These are phyloP conservation scores for Mycena capillaripes DNA, from an alignment of 768 basidiomycete genomes.

Conservation along the genomic window DNA sequence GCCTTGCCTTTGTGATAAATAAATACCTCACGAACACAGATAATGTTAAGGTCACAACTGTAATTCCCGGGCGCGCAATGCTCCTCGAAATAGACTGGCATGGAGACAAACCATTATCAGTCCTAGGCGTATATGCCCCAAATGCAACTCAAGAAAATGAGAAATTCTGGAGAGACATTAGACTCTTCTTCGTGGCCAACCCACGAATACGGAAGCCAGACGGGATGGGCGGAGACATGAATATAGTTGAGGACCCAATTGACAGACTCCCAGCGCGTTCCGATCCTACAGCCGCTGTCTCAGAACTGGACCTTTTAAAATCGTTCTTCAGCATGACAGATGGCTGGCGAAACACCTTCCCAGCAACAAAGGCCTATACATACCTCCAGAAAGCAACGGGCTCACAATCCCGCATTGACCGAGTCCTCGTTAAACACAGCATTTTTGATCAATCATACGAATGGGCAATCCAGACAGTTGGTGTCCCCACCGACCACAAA, in stretches of 20 bases:
- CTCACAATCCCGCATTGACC: conserved; percentile 50
- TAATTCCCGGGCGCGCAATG: background rate
- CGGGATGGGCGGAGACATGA: conserved; percentile 52
- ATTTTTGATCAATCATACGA: conserved; percentile 26
- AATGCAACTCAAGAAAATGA: background rate
- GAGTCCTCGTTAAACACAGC: conserved; percentile 47
- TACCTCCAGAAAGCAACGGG: conserved; percentile 25
- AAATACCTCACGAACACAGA: conserved; percentile 5
- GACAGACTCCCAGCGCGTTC: conserved; percentile 49
- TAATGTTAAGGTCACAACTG: background rate
- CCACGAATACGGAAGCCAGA: background rate
- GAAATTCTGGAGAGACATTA: background rate
- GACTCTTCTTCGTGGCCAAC: background rate
- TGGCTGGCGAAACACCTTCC: conserved; percentile 49
- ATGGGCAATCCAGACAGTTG: conserved; percentile 41
- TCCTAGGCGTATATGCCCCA: background rate
- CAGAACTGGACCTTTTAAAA: conserved; percentile 41
- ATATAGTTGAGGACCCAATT: conserved; percentile 54
- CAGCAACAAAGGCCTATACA: conserved; percentile 41
- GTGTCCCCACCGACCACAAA: conserved; percentile 47
- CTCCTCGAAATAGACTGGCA: background rate
- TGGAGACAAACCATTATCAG: background rate
- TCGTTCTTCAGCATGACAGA: conserved; percentile 38
- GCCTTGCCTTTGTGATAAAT: conserved; percentile 18
- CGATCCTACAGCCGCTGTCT: conserved; percentile 35